Conservation (phyloP, 2,329 filamentous ascomycete genomes). For the Xylariaceae sp. region DNA sequence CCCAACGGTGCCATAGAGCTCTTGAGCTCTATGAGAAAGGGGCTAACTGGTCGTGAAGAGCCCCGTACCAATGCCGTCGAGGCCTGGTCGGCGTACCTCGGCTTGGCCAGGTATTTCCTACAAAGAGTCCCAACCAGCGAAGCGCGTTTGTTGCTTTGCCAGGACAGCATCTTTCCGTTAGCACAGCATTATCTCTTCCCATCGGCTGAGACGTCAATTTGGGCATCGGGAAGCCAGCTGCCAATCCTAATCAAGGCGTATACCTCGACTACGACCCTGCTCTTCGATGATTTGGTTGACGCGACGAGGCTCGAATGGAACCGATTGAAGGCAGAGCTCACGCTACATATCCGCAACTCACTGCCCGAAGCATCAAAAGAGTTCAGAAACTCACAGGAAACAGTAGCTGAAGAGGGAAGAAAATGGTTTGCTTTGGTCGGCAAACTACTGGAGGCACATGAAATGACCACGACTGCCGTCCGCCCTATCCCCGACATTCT, state of each 20-base stretch:
- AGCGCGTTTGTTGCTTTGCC: slow-evolving; percentile 40
- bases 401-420: slow-evolving; percentile 58
- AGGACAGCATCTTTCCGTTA: slow-evolving; percentile 49
- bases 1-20: slow-evolving; percentile 54
- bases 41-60: slow-evolving; percentile 71
- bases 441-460: slow-evolving; percentile 37
- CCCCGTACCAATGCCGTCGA: slow-evolving; percentile 59
- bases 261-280: slow-evolving; percentile 38
- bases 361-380: slow-evolving; percentile 78
- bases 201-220: slow-evolving; percentile 36
- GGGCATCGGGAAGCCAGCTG: slow-evolving; percentile 33
- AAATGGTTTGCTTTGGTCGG: slow-evolving; percentile 61
- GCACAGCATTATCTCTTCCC: slow-evolving; percentile 51
- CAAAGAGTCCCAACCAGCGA: slow-evolving; percentile 42
- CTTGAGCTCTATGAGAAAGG: slow-evolving; percentile 61
- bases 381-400: slow-evolving; percentile 65
- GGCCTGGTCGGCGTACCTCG: slow-evolving; percentile 73
- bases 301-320: slow-evolving; percentile 57
- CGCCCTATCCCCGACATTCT: slow-evolving; percentile 30
- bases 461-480: slow-evolving; percentile 24
- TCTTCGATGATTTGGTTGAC: slow-evolving; percentile 39
- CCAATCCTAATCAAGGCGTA: slow-evolving; percentile 45
- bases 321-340: slow-evolving; percentile 55
- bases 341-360: slow-evolving; percentile 64
- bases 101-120: slow-evolving; percentile 52